Evolutionary conservation across 2,329 filamentous ascomycete species (phyloP).

Genomic region (Aspergillus latus): DNA sequence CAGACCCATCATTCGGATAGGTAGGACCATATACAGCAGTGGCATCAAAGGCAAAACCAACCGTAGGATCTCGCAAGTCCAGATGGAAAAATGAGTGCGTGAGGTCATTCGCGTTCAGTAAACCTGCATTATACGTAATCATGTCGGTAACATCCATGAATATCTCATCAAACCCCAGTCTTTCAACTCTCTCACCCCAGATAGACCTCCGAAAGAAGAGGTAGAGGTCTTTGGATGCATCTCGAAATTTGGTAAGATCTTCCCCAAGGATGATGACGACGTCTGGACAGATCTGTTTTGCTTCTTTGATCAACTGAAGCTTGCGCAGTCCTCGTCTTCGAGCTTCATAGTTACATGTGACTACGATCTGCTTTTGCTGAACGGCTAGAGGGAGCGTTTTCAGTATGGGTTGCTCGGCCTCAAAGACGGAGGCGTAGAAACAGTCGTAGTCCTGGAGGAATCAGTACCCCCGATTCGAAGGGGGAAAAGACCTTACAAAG

Average conservation of each 20-base stretch:
- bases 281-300: slow-evolving; percentile 75
- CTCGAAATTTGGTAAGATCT: slow-evolving; percentile 78
- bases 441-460: slow-evolving; percentile 56
- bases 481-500: slow-evolving; percentile 60
- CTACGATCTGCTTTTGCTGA: slow-evolving; percentile 89
- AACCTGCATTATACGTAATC: slow-evolving; percentile 72
- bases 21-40: slow-evolving; percentile 64
- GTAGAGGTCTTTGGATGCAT: slow-evolving; percentile 80
- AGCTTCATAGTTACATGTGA: slow-evolving; percentile 93
- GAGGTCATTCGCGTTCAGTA: slow-evolving; percentile 68
- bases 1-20: slow-evolving; percentile 45
- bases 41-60: slow-evolving; percentile 79
- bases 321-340: slow-evolving; percentile 67
- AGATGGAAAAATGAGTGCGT: slow-evolving; percentile 76
- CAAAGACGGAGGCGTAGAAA: slow-evolving; percentile 91
- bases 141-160: slow-evolving; percentile 84
- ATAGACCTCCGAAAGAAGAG: slow-evolving; percentile 69
- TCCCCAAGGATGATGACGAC: slow-evolving; percentile 84
- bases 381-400: slow-evolving; percentile 75
- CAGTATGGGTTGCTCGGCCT: slow-evolving; percentile 73
- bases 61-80: slow-evolving; percentile 68
- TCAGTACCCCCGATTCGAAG: slow-evolving; percentile 1
- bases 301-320: slow-evolving; percentile 80
- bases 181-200: slow-evolving; percentile 77
- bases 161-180: slow-evolving; percentile 86